Conservation (phyloP, 306 rosid genomes). For the Prunus armeniaca region DNA sequence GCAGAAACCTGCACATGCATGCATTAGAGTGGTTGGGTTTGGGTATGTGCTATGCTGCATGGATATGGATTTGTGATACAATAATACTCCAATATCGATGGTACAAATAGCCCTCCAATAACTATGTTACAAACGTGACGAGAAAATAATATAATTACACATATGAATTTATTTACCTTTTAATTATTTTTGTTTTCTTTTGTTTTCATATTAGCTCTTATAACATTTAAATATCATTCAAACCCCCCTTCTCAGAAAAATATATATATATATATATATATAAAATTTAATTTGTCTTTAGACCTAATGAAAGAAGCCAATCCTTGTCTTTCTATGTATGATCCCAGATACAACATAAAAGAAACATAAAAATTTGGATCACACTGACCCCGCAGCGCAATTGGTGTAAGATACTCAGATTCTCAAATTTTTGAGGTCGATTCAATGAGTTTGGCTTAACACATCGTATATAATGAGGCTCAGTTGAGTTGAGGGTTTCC, state of each 20-base stretch:
- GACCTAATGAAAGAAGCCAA: not conserved
- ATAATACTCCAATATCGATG: not conserved
- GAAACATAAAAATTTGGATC: slow-evolving; percentile 21
- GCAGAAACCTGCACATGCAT: not conserved
- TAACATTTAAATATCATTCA: not conserved
- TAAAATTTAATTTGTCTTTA: not conserved
- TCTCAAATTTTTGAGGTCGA: slow-evolving; percentile 87
- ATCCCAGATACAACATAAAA: slow-evolving; percentile 22
- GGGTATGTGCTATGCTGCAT: not conserved
- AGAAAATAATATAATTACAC: not conserved
- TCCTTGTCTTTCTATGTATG: not conserved
- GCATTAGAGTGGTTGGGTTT: not conserved
- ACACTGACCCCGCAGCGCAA: slow-evolving; percentile 94
- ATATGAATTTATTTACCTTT: not conserved
- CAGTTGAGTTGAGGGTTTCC: slow-evolving; percentile 83
- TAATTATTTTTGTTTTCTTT: not conserved
- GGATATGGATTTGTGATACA: not conserved
- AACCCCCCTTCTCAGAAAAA: not conserved
- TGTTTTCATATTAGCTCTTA: not conserved
- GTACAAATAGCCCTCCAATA: not conserved
- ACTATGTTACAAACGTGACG: not conserved
- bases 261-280: no score
- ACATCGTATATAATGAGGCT: slow-evolving; percentile 95
- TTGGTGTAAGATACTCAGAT: slow-evolving; percentile 82
- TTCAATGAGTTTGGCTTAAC: slow-evolving; percentile 95